Conservation (phyloP, 73 alveolate species). For the Halteria grandinella region DNA sequence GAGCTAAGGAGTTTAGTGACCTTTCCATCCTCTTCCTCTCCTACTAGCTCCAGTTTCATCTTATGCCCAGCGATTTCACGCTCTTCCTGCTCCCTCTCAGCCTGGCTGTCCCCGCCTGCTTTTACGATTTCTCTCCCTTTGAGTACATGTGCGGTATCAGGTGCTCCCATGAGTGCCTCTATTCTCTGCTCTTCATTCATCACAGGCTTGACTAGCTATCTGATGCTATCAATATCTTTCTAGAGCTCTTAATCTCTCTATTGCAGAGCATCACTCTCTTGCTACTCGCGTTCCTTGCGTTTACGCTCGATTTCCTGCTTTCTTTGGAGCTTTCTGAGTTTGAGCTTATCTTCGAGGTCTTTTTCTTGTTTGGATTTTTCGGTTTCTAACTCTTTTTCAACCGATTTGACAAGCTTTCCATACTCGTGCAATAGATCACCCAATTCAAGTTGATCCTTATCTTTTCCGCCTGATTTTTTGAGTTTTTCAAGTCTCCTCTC, state of each 20-base stretch:
- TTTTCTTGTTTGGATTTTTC: neutral
- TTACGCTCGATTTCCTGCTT: neutral
- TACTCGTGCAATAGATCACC: conserved; percentile 25
- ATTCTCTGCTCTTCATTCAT: conserved; percentile 21
- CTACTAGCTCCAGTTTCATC: conserved; percentile 9
- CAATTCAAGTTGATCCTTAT: neutral
- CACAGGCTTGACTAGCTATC: conserved; percentile 20
- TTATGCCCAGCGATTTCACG: neutral
- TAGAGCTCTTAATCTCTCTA: neutral
- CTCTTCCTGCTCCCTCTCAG: neutral
- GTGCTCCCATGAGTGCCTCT: conserved; percentile 5
- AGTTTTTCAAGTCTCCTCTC: conserved; percentile 11
- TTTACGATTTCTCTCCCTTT: neutral
- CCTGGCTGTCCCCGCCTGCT: too few relatives aligned
- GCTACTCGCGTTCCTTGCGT: conserved; percentile 10
- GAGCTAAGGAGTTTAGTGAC: neutral
- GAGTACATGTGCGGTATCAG: too few relatives aligned
- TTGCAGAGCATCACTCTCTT: neutral
- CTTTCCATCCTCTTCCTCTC: conserved; percentile 23
- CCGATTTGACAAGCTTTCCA: conserved; percentile 29
- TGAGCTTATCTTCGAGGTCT: conserved; percentile 35
- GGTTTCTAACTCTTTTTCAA: conserved; percentile 3
- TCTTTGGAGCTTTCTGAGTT: neutral
- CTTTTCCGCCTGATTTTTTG: neutral
- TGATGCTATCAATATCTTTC: neutral